Percentiles rank a stretch among this genome's conserved stretches.
Evolutionary conservation across 495 filamentous ascomycete species (phyloP).

Genomic region (Hypoxylon intermedium): DNA sequence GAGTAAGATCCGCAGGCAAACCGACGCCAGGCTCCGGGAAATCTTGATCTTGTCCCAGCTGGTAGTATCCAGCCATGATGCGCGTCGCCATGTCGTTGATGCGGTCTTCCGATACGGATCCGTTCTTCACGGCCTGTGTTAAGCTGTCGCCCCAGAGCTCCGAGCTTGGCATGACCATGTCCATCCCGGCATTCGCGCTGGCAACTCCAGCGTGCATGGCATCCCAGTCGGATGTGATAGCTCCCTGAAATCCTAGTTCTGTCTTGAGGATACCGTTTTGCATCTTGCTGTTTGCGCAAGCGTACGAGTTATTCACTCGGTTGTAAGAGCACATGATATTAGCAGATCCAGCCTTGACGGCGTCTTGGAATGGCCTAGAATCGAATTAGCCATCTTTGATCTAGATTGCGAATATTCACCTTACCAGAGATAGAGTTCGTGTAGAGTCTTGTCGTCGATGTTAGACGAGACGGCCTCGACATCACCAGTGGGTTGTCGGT

Average conservation of each 20-base stretch:
- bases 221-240: slow-evolving; percentile 63
- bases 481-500: slow-evolving; percentile 57
- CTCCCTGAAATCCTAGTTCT: slow-evolving; percentile 68
- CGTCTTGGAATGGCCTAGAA: slow-evolving; percentile 65
- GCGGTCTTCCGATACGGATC: slow-evolving; percentile 48
- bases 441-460: slow-evolving; percentile 70
- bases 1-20: slow-evolving; percentile 56
- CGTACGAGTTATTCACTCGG: slow-evolving; percentile 67
- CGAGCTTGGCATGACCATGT: slow-evolving; percentile 62
- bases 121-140: slow-evolving; percentile 45
- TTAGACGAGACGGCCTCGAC: slow-evolving; percentile 63
- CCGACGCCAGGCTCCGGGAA: slow-evolving; percentile 48
- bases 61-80: slow-evolving; percentile 56
- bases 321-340: slow-evolving; percentile 76
- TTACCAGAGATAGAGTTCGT: slow-evolving; percentile 73
- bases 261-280: slow-evolving; percentile 68
- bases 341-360: slow-evolving; percentile 64
- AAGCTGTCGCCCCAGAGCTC: slow-evolving; percentile 44
- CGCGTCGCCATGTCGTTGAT: slow-evolving; percentile 52
- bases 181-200: slow-evolving; percentile 55
- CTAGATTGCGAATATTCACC: slow-evolving; percentile 44
- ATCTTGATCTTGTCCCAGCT: slow-evolving; percentile 49
- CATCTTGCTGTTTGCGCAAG: slow-evolving; percentile 66
- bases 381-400: slow-evolving; percentile 3
- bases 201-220: slow-evolving; percentile 58